Evolutionary conservation across 1,284 basidiomycete genomes (phyloP), one percentile per base, ranked within the genome.

Genomic region (Laetiporus sulphureus): DNA sequence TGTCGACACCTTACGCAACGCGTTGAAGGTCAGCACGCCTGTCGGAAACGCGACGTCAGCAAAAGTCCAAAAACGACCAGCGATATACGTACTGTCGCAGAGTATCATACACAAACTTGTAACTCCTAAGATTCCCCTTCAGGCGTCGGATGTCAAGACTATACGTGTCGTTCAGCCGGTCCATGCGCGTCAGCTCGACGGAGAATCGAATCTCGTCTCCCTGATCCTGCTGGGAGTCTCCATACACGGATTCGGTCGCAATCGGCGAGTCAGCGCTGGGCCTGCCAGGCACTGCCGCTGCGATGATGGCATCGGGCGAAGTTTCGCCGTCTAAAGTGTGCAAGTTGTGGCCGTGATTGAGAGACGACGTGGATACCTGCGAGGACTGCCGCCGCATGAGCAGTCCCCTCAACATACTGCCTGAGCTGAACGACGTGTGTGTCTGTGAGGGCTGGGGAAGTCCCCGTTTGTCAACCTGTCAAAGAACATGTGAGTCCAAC

Each of bases 171-270:
- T 84, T 86, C 57, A 96, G 70, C 47, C 91, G 79, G 62, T 90
- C 87, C 57, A 96, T 74, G 50, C 85, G 72, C 36, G 91, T 95
- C 48, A 96, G 65, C 69, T 97, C 93, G 44, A 95, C 83, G 15
- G 80, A 88, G 69, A 96, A 96, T 50, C 89, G 79, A 48, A 96
- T 89, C 75, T 96, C 93, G 56, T 94, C 93, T 31, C 91, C 91
- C 20, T 79, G 77, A 58, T 96, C 93, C 51, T 85, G 77, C 5
- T 72, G 63, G 21, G 65, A 54, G 49, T 90, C 84, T 13, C 92
- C 91, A 58, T 93, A 96, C 23, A 86, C 60, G 1, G 86, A 74
- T 43, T 85, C 79, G 6, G 51, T 58, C 1, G 44, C 50, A 41
- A 53, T 49, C 4, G 52, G 52, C 5, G 51, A 49, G 20, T 59